Evolutionary conservation across 305 asterid species (phyloP).

Genomic region (Ilex paraguariensis): DNA sequence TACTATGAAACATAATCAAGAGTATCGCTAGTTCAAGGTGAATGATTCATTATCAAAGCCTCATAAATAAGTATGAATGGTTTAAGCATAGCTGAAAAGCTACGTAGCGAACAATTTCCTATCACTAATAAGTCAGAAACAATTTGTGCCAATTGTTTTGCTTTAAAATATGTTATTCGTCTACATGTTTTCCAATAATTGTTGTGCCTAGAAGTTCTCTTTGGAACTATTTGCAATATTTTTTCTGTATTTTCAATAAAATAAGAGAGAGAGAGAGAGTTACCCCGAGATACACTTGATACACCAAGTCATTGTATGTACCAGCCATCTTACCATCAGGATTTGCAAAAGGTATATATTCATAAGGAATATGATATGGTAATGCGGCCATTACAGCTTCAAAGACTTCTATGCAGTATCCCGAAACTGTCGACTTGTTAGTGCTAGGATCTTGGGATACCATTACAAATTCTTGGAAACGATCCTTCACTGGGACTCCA

Average conservation of each 20-base stretch:
- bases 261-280: not conserved
- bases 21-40: too few relatives aligned
- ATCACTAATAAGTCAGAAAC: too few relatives aligned
- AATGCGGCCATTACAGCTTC: not conserved
- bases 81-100: not conserved
- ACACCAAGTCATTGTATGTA: not conserved
- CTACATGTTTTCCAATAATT: too few relatives aligned
- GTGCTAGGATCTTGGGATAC: not conserved
- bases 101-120: too few relatives aligned
- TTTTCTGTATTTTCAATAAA: too few relatives aligned
- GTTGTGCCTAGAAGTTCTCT: not conserved
- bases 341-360: not conserved
- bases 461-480: slow-evolving; percentile 26
- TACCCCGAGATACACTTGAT: not conserved
- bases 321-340: not conserved
- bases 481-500: slow-evolving; percentile 30
- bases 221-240: not conserved
- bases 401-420: not conserved
- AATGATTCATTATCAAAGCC: too few relatives aligned
- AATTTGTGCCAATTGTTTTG: too few relatives aligned
- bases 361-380: not conserved
- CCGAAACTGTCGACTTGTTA: not conserved
- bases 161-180: too few relatives aligned
- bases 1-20: too few relatives aligned
- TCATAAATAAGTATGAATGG: not conserved